Evolutionary conservation across 1,284 basidiomycete species (phyloP).

Genomic region (Pulveroboletus ridleyi): DNA sequence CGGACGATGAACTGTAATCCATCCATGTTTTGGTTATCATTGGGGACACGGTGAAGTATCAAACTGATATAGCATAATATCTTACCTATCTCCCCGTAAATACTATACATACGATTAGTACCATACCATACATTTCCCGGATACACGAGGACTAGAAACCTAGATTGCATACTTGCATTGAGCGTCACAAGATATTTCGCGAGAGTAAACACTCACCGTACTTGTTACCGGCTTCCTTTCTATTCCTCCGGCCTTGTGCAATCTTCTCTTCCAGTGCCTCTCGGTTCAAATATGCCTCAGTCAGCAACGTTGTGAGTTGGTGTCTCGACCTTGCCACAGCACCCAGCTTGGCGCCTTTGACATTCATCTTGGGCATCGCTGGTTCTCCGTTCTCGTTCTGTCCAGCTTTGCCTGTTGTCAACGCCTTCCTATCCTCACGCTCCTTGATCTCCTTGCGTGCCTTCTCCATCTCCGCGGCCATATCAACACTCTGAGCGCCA

Average conservation of each 20-base stretch:
- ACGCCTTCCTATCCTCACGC: slow-evolving; percentile 72
- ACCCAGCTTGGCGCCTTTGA: slow-evolving; percentile 77
- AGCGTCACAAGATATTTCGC: background rate
- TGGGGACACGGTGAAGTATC: background rate
- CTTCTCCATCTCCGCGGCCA: slow-evolving; percentile 74
- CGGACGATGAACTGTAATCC: slow-evolving; percentile 27
- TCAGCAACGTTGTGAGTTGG: slow-evolving; percentile 77
- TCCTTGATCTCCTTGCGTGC: slow-evolving; percentile 75
- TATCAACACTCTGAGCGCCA: slow-evolving; percentile 62
- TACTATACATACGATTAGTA: slow-evolving; percentile 22
- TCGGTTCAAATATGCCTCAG: slow-evolving; percentile 80
- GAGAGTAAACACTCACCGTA: slow-evolving; percentile 58
- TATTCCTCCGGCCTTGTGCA: slow-evolving; percentile 78
- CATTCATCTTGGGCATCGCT: slow-evolving; percentile 75
- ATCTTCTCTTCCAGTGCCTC: slow-evolving; percentile 82
- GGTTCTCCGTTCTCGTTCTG: slow-evolving; percentile 56
- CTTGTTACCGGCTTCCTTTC: slow-evolving; percentile 88
- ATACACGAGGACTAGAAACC: slow-evolving; percentile 36
- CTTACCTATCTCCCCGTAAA: slow-evolving; percentile 22
- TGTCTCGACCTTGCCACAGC: slow-evolving; percentile 74
- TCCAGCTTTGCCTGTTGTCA: slow-evolving; percentile 48
- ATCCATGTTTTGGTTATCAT: background rate
- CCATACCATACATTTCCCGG: background rate
- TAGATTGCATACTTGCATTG: slow-evolving; percentile 42
- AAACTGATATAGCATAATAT: slow-evolving; percentile 33